Conservation (phyloP, 129 eudicot genomes). For the Deinandra increscens region DNA sequence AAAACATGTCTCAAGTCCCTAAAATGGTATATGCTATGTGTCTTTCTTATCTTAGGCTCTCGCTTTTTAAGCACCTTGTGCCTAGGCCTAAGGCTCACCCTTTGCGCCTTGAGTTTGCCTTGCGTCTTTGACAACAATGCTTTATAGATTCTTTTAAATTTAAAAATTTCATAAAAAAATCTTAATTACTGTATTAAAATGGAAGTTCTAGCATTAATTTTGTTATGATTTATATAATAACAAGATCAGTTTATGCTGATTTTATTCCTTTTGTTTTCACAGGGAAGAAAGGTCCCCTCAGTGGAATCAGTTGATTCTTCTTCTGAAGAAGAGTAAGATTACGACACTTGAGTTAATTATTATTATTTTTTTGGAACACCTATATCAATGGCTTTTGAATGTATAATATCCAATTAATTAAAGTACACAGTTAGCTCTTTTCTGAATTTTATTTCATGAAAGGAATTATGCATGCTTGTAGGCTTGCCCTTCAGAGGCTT, state of each 20-base stretch:
- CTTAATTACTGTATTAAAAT: not conserved
- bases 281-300: constrained; percentile 71
- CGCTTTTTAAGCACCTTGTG: too few relatives aligned
- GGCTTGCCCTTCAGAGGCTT: constrained; percentile 88
- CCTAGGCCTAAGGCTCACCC: too few relatives aligned
- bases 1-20: too few relatives aligned
- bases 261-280: constrained; percentile 12
- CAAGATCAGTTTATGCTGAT: not conserved
- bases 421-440: not conserved
- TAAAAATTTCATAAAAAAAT: not conserved
- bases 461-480: constrained; percentile 26
- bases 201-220: not conserved
- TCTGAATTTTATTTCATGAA: not conserved
- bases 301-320: constrained; percentile 73
- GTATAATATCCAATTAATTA: not conserved
- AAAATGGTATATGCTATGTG: too few relatives aligned
- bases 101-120: too few relatives aligned
- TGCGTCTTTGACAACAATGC: too few relatives aligned
- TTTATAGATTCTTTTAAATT: not conserved
- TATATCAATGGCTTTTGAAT: not conserved
- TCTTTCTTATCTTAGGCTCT: too few relatives aligned
- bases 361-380: not conserved
- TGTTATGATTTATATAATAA: constrained; percentile 1
- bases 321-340: constrained; percentile 88
- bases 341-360: not conserved